Evolutionary conservation across 2,329 filamentous ascomycete species (phyloP).

Genomic region (Talaromyces pinophilus): DNA sequence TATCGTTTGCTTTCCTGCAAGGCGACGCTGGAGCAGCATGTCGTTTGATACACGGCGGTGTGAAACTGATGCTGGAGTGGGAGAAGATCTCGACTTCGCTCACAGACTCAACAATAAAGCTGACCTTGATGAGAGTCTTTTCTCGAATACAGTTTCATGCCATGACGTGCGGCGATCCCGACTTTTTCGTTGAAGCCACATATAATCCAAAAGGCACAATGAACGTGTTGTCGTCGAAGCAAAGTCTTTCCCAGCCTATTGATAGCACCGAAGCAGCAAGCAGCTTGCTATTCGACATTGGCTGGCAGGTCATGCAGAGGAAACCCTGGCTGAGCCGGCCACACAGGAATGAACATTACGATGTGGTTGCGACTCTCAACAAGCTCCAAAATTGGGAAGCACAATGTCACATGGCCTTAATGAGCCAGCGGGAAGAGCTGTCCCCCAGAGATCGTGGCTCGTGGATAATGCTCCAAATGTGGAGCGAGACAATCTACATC

Average conservation of each 20-base stretch:
- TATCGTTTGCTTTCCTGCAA: constrained; percentile 26
- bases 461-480: constrained; percentile 22
- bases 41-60: constrained; percentile 23
- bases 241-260: neutral
- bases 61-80: constrained; percentile 21
- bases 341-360: neutral
- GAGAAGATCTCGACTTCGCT: neutral
- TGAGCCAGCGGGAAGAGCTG: neutral
- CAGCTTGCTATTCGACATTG: constrained; percentile 14
- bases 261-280: constrained; percentile 14
- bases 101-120: neutral
- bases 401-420: neutral
- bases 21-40: constrained; percentile 21
- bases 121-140: constrained; percentile 21
- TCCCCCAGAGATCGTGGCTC: constrained; percentile 14
- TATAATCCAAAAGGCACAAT: neutral
- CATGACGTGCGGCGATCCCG: constrained; percentile 1
- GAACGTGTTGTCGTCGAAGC: neutral
- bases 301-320: neutral
- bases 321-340: neutral
- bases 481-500: constrained; percentile 22
- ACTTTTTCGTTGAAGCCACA: neutral
- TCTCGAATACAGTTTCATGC: constrained; percentile 22
- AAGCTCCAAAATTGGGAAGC: constrained; percentile 12
- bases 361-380: neutral